These are phyloP conservation scores for Nitzschia putrida DNA, from an alignment of 108 stramenopile species.

Conservation along the genomic window DNA sequence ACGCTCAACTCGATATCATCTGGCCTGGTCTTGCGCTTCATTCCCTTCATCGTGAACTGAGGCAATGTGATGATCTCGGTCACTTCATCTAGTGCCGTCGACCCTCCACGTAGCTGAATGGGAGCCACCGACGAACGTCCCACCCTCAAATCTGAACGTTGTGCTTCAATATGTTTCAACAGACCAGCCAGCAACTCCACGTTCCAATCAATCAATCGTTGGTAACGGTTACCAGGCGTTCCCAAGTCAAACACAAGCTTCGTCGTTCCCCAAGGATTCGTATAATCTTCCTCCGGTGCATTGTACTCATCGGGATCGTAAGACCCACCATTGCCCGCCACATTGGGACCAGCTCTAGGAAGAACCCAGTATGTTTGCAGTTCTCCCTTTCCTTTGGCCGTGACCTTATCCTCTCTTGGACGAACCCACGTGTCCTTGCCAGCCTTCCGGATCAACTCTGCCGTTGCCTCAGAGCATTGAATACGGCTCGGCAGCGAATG, in stretches of 20 bases:
- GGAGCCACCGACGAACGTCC: neutral
- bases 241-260: constrained; percentile 18
- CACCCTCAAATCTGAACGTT: constrained; percentile 8
- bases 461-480: constrained; percentile 18
- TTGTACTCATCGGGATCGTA: constrained; percentile 1
- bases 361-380: no score
- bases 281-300: constrained; percentile 12
- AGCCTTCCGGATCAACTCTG: constrained; percentile 10
- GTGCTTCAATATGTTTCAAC: constrained; percentile 32
- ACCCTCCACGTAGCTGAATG: constrained; percentile 3
- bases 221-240: constrained; percentile 21
- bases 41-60: neutral
- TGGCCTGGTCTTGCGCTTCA: constrained; percentile 7
- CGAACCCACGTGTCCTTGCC: constrained; percentile 19
- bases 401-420: constrained; percentile 19
- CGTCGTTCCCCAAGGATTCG: constrained; percentile 13
- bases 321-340: neutral
- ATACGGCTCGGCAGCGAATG: constrained; percentile 30
- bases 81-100: constrained; percentile 36
- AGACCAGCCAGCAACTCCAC: constrained; percentile 32
- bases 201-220: constrained; percentile 43
- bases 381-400: constrained; percentile 21
- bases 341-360: constrained; percentile 4
- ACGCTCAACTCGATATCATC: constrained; percentile 20
- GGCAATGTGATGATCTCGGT: constrained; percentile 34